Base-by-base conservation (phyloP, 257 asterid genomes). In the Solanum piurae region DNA sequence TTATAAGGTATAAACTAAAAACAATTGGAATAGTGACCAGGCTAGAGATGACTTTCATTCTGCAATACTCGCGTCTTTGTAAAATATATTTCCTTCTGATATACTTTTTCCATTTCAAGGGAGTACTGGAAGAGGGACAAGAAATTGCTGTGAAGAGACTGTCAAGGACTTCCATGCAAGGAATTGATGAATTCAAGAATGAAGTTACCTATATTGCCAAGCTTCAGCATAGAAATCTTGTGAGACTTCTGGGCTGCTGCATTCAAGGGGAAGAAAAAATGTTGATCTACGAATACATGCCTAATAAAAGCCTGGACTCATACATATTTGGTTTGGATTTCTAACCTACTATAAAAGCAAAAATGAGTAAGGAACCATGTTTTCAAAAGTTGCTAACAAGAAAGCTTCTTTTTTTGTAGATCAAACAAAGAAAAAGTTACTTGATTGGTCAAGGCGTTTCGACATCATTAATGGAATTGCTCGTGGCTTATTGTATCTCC, bases 91-190 rank as follows among this genome's bases (percentile, higher is more conserved):
- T 40, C 29, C 83, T 76, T 52, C 21, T 76, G 1, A 77, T 77
- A 42, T 77, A 25, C 8, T 2, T 40, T 84, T 60, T 3, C 52
- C 13, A 84, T 58, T 84, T 58, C 18, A 58, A 90, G 92, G 89
- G 92, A 12, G 27, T 62, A 14, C 49, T 90, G 6, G 84, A 89
- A 69, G 86, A 86, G 5, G 88, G 89, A 86, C 87, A 66, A 27
- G 91, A 88, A 91, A 77, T 91, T 6, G 93, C 92, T 3, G 92
- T 91, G 58, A 91, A 91, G 87, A 89, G 92, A n/a, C 87, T 91
- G 1, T 91, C 93, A 16, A 86, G 62, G 89, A 73, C 89, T 52
- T 91, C 93, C 3, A 66, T 21, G 29, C 93, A 91, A 89, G 93
- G 93, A 46, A 40, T 77, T 4, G 90, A 87, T 12, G 91, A 91